Evolutionary conservation across 202 grass and related monocot species (phyloP), one percentile per base, ranked within the genome.

Genomic region (Carex sylvatica): DNA sequence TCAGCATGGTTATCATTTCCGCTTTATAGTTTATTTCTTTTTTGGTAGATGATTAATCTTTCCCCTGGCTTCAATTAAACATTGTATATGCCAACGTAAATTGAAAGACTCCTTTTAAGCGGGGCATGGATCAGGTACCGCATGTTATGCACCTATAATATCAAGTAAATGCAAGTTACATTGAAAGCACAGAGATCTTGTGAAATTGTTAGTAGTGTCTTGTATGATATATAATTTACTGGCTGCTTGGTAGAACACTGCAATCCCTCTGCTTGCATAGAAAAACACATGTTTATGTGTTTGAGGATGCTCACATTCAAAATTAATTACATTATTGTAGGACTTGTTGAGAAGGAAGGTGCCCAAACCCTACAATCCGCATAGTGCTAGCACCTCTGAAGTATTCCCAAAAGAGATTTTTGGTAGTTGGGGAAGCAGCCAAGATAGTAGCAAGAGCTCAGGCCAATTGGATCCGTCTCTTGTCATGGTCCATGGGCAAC

Each of bases 271-370:
- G 68, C 83, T 16, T 55, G 14, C 12, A 53, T 51, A 75, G 6
- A 31, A 14, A 51, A 54, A 33, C 42, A 6, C 65, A 70, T 19
- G 15, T 49, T 2, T 55, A 9, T 31, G 6, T 76, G 51, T 76
- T 26, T 54, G 24, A 56, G 72, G 12, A 33, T 76, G 51, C 72
- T 76, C 58, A 55, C 51, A 5, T 33, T n/a, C 26, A 80, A 64
- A 65, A 76, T 31, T 55, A 55, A 80, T 65, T 47, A 42, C 30
- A 80, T 30, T 76, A 51, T 49, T 49, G 46, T 51, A 98, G 96
- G 91, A 95, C 76, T 80, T 91, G 77, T 81, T 88, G 83, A 95
- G 85, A 90, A 90, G 91, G 84, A 98, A 91, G 89, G 96, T 98
- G 58, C 86, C 89, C 78, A 95, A 85, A 84, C 96, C 96, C 62